Percentiles rank a stretch among this genome's conserved stretches.
Conservation (phyloP, 257 asterid species). For the Solanum tacnaense region DNA sequence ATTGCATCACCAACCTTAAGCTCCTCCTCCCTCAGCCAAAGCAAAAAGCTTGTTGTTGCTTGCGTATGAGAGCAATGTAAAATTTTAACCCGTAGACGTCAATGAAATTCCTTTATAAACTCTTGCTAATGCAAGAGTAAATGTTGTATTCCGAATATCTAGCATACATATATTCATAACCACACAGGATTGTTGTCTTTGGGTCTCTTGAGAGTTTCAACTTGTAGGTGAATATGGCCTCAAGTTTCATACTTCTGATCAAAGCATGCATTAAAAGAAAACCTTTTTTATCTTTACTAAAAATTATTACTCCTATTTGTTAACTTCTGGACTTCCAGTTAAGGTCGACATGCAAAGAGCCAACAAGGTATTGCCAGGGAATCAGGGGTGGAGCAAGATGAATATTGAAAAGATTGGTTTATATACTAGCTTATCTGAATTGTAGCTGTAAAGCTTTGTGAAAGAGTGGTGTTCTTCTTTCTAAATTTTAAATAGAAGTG, state of each 20-base stretch:
- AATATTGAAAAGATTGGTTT: not conserved
- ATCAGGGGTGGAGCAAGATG: not conserved
- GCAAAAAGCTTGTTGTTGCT: not conserved
- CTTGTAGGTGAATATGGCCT: not conserved
- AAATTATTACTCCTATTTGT: not conserved
- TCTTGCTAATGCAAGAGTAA: not conserved
- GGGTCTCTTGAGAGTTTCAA: not conserved
- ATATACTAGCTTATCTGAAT: not conserved
- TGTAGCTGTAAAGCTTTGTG: slow-evolving; percentile 4
- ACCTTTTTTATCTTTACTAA: not conserved
- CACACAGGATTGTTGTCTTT: not conserved
- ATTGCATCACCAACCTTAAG: not conserved
- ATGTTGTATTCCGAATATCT: not conserved
- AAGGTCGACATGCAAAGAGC: not conserved
- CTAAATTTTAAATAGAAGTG: not conserved
- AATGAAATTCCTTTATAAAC: not conserved
- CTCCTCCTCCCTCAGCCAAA: not conserved
- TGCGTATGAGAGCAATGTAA: not conserved
- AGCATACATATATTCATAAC: not conserved
- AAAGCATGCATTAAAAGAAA: not conserved
- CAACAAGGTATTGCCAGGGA: not conserved
- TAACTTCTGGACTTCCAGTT: not conserved
- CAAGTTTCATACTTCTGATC: not conserved
- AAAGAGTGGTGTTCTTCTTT: not conserved
- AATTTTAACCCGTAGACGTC: not conserved